A percentile compares a stretch with the other conserved stretches of the same genome.
These are phyloP conservation scores for Epichloe glyceriae DNA, from an alignment of 2,329 filamentous ascomycete genomes.

Conservation along the genomic window DNA sequence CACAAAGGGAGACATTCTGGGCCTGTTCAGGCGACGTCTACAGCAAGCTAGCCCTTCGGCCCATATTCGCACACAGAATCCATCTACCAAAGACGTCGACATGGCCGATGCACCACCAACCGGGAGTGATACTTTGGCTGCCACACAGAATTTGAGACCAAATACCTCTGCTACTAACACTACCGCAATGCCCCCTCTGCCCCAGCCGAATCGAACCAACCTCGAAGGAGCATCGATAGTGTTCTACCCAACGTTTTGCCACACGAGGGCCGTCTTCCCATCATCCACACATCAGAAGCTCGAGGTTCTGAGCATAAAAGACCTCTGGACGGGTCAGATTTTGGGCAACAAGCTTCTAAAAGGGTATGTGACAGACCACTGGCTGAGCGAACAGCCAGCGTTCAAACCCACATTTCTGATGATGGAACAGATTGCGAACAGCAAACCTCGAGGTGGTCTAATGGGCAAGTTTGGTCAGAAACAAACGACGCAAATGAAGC, in stretches of 20 bases:
- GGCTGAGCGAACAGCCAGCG: not conserved
- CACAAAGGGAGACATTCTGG: slow-evolving; percentile 50
- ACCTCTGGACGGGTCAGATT: slow-evolving; percentile 24
- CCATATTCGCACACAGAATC: slow-evolving; percentile 4
- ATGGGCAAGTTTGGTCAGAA: slow-evolving; percentile 25
- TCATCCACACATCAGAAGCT: slow-evolving; percentile 25
- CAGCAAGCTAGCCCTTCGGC: slow-evolving; percentile 19
- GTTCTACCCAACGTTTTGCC: slow-evolving; percentile 9
- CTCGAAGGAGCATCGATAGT: not conserved
- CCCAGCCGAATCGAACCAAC: slow-evolving; percentile 1
- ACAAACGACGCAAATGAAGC: slow-evolving; percentile 14
- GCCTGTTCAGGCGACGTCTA: slow-evolving; percentile 33
- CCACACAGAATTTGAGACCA: not conserved
- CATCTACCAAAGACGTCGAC: slow-evolving; percentile 4
- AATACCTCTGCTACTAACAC: not conserved
- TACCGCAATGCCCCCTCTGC: not conserved
- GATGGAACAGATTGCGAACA: slow-evolving; percentile 17
- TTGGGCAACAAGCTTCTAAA: slow-evolving; percentile 22
- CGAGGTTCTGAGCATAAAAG: slow-evolving; percentile 21
- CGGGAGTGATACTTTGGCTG: not conserved
- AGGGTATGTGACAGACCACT: slow-evolving; percentile 23
- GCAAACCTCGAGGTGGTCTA: slow-evolving; percentile 19
- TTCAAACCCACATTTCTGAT: slow-evolving; percentile 13
- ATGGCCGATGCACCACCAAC: slow-evolving; percentile 4
- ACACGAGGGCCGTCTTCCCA: slow-evolving; percentile 20